These are phyloP conservation scores for Bruguiera gymnorhiza DNA, from an alignment of 345 rosid species.

Conservation along the genomic window DNA sequence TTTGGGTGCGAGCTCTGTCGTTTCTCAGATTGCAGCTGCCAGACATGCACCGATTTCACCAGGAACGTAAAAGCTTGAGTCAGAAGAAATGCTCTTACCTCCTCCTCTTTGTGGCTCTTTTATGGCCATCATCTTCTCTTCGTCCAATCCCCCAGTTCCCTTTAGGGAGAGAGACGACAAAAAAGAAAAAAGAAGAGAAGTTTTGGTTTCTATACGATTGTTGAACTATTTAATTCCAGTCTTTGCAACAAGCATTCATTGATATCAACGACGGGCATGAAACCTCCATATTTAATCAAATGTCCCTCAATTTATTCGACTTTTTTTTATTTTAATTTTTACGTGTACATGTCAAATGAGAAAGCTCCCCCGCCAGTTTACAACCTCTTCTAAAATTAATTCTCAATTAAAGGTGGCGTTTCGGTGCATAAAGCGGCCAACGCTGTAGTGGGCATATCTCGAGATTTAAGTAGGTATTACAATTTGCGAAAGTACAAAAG, in stretches of 20 bases:
- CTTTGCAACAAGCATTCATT: constrained; percentile 18
- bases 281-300: constrained; percentile 17
- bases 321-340: neutral
- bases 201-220: constrained; percentile 6
- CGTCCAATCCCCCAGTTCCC: neutral
- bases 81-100: neutral
- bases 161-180: neutral
- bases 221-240: constrained; percentile 18
- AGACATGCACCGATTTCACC: constrained; percentile 86
- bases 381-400: no score
- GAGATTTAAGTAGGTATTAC: no score
- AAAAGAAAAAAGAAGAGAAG: no score
- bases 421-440: no score
- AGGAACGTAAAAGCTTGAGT: constrained; percentile 53
- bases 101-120: constrained; percentile 4
- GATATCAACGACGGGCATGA: constrained; percentile 22
- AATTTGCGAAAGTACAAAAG: no score
- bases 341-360: neutral
- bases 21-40: constrained; percentile 88
- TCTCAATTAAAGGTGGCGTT: no score
- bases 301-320: constrained; percentile 10
- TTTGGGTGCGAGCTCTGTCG: constrained; percentile 90
- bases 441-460: no score
- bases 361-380: no score
- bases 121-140: constrained; percentile 17